Evolutionary conservation across 148 eudicot species (phyloP).

Genomic region (Rhododendron henanense): DNA sequence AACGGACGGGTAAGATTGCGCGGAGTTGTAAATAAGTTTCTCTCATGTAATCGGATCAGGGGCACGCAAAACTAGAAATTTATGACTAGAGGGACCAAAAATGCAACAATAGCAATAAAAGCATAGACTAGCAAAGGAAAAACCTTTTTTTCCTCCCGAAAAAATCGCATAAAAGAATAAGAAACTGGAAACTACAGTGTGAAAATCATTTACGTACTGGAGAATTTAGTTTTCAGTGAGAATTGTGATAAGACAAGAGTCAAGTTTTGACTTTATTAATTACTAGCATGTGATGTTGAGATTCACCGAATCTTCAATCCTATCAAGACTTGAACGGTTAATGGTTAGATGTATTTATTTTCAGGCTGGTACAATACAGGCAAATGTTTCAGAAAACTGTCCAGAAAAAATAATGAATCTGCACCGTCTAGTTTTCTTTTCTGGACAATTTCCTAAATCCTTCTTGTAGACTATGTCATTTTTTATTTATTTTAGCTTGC

Average conservation of each 20-base stretch:
- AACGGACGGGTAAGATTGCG: too few species aligned
- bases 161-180: not conserved
- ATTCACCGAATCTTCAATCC: not conserved
- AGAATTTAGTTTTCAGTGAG: not conserved
- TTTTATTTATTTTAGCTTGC: too few species aligned
- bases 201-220: not conserved
- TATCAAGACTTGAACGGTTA: not conserved
- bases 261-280: not conserved
- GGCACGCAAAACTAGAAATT: not conserved
- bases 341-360: not conserved
- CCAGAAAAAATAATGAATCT: too few species aligned
- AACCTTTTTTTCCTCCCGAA: too few species aligned
- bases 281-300: not conserved
- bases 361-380: too few species aligned
- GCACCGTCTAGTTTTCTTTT: too few species aligned
- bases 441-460: too few species aligned
- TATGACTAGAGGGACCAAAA: not conserved
- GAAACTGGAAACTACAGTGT: not conserved
- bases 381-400: too few species aligned
- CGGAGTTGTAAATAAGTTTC: too few species aligned
- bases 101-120: not conserved
- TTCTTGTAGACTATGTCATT: too few species aligned
- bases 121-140: too few species aligned
- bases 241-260: not conserved
- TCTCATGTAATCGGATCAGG: not conserved